Evolutionary conservation across 345 rosid genomes (phyloP), one percentile per base, ranked within the genome.

Genomic region (Pelargonium nanum): DNA sequence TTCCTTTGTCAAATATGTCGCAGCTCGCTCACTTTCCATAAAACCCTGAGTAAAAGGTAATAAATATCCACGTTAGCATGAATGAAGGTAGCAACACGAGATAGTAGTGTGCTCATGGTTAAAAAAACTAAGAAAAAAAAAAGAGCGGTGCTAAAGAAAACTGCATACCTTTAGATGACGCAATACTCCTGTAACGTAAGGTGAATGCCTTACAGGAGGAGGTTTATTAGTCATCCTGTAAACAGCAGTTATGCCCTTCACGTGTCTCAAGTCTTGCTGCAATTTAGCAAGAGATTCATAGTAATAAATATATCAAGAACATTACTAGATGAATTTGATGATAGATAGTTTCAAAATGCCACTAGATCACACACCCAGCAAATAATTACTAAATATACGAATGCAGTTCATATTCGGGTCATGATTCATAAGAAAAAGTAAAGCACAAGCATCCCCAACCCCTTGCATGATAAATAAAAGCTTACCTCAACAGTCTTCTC

Each of bases 151-250:
- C n/a, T n/a, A 19, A 19, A 21, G 17, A 24, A 17, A 45, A 56
- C 22, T 22, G 52, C 66, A 65, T 78, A 87, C 97, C 95, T 84
- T 88, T 59, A 90, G 62, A 21, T 91, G 97, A 60, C 86, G 96
- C 74, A 90, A 63, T 51, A 90, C 70, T 19, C 87, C 87, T 6
- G 86, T 72, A 6, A 93, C 96, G 6, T 93, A 89, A 6, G 92
- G 95, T 57, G 99, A 90, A 77, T 90, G 96, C 68, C 90, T 78
- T 32, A 78, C 81, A 54, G 97, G 99, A 74, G 85, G 87, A 68
- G 96, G 99, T 67, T 93, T 93, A 69, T 83, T 87, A 23, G 95
- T 80, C 96, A 93, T 86, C 78, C 92, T 85, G 76, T 79, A 93
- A 56, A 94, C 90, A 58, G 97, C 84, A 23, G 90, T 80, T 75